phyloP scores from a whole-genome alignment of 768 basidiomycete genomes.

The Rubroboletus satanas region DNA sequence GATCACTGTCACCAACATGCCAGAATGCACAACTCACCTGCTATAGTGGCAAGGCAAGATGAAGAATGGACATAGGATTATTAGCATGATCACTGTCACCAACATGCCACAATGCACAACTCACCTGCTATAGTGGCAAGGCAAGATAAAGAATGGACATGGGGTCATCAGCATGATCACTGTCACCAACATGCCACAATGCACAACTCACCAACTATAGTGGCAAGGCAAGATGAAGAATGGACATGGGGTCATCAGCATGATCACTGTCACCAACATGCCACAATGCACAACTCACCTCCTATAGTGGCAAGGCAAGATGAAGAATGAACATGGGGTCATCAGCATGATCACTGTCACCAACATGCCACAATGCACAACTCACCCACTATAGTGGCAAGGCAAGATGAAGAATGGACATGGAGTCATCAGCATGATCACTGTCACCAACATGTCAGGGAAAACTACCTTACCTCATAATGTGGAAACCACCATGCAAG shows the following conservation, averaged over 20 bases:
- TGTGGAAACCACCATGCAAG: too few relatives aligned
- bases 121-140: not conserved
- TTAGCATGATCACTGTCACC: not conserved
- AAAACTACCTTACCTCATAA: too few relatives aligned
- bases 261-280: not conserved
- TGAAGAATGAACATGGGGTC: not conserved
- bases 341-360: too few relatives aligned
- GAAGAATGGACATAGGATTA: not conserved
- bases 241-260: not conserved
- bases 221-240: not conserved
- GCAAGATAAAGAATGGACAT: not conserved
- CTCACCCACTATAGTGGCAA: too few relatives aligned
- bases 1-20: not conserved
- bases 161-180: not conserved
- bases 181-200: not conserved
- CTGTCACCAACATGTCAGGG: too few relatives aligned
- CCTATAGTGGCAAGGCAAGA: too few relatives aligned
- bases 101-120: not conserved
- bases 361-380: too few relatives aligned
- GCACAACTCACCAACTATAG: not conserved
- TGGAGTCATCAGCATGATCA: too few relatives aligned
- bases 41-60: not conserved
- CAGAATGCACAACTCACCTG: not conserved
- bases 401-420: too few relatives aligned
- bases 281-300: too few relatives aligned